A percentile compares a stretch with the other conserved stretches of the same genome.
These are phyloP conservation scores for Thalassiosira mediterranea DNA, from an alignment of 352 stramenopile species.

Conservation along the genomic window DNA sequence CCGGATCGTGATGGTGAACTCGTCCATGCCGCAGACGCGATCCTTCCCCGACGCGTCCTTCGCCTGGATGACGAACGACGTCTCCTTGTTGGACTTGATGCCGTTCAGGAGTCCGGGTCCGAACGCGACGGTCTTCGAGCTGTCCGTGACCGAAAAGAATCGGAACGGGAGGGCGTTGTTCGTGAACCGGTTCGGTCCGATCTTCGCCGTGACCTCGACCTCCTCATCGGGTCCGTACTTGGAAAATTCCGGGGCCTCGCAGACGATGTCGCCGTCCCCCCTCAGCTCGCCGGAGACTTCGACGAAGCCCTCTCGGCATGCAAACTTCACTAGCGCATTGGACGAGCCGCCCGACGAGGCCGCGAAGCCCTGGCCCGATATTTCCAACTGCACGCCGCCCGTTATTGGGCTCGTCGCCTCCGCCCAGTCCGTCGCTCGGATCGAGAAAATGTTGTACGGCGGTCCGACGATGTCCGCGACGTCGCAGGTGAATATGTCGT, in stretches of 20 bases:
- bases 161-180: constrained; percentile 91
- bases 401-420: constrained; percentile 91
- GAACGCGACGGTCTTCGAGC: constrained; percentile 91
- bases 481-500: constrained; percentile 91
- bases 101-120: constrained; percentile 90
- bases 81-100: constrained; percentile 83
- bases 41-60: constrained; percentile 89
- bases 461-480: constrained; percentile 94
- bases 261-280: constrained; percentile 88
- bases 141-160: constrained; percentile 94
- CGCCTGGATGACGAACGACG: constrained; percentile 91
- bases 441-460: constrained; percentile 92
- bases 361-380: constrained; percentile 92
- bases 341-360: constrained; percentile 76
- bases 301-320: constrained; percentile 91
- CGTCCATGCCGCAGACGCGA: constrained; percentile 93
- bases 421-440: constrained; percentile 83
- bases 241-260: constrained; percentile 92
- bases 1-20: constrained; percentile 87
- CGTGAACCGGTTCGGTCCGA: constrained; percentile 91
- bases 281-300: constrained; percentile 90
- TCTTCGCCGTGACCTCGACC: constrained; percentile 87
- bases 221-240: constrained; percentile 88
- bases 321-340: constrained; percentile 87
- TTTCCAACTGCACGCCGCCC: constrained; percentile 88